Conservation (phyloP, 768 basidiomycete genomes). For the Fomitopsis pulvina region DNA sequence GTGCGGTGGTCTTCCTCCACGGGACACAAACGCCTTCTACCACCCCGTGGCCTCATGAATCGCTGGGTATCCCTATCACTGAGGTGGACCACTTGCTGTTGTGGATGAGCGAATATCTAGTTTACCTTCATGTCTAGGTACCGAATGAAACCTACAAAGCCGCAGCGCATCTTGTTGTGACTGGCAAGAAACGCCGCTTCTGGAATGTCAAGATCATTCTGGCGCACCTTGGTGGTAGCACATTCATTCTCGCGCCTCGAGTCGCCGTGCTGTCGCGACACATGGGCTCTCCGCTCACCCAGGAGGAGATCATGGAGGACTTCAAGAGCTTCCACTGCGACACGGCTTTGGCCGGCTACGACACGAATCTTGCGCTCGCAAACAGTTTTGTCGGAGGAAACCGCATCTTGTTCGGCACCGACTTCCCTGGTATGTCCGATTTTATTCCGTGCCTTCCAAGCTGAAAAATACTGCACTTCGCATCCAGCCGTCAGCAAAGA, state of each 20-base stretch:
- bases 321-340: conserved; percentile 73
- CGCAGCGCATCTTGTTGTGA: conserved; percentile 69
- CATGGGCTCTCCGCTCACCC: conserved; percentile 62
- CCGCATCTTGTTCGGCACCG: conserved; percentile 63
- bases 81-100: conserved; percentile 36
- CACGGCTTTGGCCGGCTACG: conserved; percentile 57
- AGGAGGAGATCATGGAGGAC: conserved; percentile 61
- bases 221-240: conserved; percentile 69
- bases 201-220: conserved; percentile 57
- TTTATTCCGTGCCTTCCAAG: neutral
- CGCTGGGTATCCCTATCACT: conserved; percentile 60
- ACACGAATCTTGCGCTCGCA: conserved; percentile 43
- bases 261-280: conserved; percentile 61
- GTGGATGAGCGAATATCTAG: neutral
- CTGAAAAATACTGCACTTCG: neutral
- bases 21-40: conserved; percentile 62
- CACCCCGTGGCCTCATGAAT: conserved; percentile 54
- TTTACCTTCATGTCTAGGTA: conserved; percentile 38
- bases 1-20: conserved; percentile 64
- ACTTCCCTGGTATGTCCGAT: conserved; percentile 41
- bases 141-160: conserved; percentile 83
- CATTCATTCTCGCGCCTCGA: conserved; percentile 57
- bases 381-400: conserved; percentile 43
- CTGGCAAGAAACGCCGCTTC: conserved; percentile 61
- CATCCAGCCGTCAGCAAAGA: conserved; percentile 47